These are phyloP conservation scores for Cordyceps javanica DNA, from an alignment of 2,329 filamentous ascomycete species.

Conservation along the genomic window DNA sequence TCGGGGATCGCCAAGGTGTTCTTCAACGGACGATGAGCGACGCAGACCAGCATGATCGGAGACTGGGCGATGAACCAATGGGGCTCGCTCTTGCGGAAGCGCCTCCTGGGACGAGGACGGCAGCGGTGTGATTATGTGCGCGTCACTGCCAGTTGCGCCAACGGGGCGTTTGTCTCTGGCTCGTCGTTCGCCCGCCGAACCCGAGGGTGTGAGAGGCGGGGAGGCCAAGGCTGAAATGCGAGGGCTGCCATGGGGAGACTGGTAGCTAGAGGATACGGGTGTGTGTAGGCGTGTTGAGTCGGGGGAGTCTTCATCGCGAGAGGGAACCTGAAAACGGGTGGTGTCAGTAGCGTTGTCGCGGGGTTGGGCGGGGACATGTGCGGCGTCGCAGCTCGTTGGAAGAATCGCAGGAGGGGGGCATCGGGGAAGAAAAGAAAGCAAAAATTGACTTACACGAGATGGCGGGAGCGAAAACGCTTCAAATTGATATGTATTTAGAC, in stretches of 20 bases:
- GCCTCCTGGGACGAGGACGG: constrained; percentile 52
- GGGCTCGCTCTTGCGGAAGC: constrained; percentile 35
- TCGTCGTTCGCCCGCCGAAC: constrained; percentile 39
- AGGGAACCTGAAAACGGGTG: constrained; percentile 43
- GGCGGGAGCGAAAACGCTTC: constrained; percentile 84
- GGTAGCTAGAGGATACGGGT: constrained; percentile 56
- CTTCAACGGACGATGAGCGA: constrained; percentile 35
- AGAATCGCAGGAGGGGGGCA: not conserved
- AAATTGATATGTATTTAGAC: constrained; percentile 82
- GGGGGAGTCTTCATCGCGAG: constrained; percentile 52
- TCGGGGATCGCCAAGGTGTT: constrained; percentile 25
- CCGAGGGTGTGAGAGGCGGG: constrained; percentile 82
- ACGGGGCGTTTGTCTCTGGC: constrained; percentile 29
- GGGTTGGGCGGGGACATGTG: not conserved
- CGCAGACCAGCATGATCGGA: constrained; percentile 37
- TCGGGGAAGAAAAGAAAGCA: constrained; percentile 6
- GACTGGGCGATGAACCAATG: constrained; percentile 35
- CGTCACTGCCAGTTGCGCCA: constrained; percentile 33
- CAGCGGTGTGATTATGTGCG: constrained; percentile 61
- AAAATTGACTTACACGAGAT: constrained; percentile 61
- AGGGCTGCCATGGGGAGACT: constrained; percentile 63
- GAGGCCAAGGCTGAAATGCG: constrained; percentile 70
- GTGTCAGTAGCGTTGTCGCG: not conserved
- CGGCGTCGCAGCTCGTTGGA: not conserved
- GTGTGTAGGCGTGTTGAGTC: constrained; percentile 60